A percentile compares a stretch with the other conserved stretches of the same genome.
Conservation (phyloP, 1,139 yeast species). For the Taphrina communis region DNA sequence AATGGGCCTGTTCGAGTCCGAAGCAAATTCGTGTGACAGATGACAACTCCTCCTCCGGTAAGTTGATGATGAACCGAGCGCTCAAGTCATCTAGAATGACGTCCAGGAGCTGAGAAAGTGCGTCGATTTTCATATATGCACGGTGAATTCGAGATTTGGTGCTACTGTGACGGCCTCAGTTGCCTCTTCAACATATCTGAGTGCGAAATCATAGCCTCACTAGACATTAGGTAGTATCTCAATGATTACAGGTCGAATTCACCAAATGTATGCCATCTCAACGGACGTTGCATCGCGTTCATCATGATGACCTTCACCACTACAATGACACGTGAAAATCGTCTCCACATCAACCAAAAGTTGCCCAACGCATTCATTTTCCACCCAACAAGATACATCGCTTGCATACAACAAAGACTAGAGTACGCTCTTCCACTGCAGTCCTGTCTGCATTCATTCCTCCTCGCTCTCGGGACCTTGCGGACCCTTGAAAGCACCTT, state of each 20-base stretch:
- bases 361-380: slow-evolving; percentile 9
- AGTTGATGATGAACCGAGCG: slow-evolving; percentile 87
- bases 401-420: not conserved
- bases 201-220: not conserved
- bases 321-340: not conserved
- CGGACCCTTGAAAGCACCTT: no score
- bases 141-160: not conserved
- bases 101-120: slow-evolving; percentile 37
- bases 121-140: slow-evolving; percentile 29
- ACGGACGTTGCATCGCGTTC: no score
- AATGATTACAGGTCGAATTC: no score
- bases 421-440: not conserved
- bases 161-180: not conserved
- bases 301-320: no score
- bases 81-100: slow-evolving; percentile 64
- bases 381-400: not conserved
- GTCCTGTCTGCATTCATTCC: not conserved
- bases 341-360: slow-evolving; percentile 1
- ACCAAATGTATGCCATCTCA: no score
- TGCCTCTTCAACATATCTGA: not conserved
- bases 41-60: slow-evolving; percentile 87
- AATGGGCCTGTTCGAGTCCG: slow-evolving; percentile 97
- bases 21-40: slow-evolving; percentile 86
- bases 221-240: no score
- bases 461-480: no score